Evolutionary conservation across 352 stramenopile genomes (phyloP).

Genomic region (Aphanomyces invadans): DNA sequence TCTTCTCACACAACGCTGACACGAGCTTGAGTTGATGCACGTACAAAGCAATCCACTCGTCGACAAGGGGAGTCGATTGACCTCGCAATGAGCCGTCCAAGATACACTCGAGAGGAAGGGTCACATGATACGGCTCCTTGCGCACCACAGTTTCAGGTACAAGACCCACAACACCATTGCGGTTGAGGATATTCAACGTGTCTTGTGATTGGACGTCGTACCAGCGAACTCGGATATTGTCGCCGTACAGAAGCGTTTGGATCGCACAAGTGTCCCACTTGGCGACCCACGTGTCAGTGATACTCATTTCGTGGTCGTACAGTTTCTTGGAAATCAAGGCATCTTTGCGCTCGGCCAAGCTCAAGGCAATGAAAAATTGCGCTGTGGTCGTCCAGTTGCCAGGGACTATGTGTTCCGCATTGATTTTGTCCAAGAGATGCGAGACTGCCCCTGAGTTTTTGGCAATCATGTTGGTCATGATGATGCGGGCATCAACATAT

Average conservation of each 20-base stretch:
- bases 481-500: slow-evolving; percentile 18
- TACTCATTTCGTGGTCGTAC: slow-evolving; percentile 20
- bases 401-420: background rate
- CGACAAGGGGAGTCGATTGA: background rate
- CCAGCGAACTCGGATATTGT: background rate
- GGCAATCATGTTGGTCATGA: slow-evolving; percentile 20
- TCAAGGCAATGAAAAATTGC: slow-evolving; percentile 21
- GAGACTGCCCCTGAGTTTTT: slow-evolving; percentile 18
- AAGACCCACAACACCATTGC: too few relatives aligned
- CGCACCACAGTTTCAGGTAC: too few relatives aligned
- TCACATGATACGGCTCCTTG: background rate
- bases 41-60: slow-evolving; percentile 15
- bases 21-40: slow-evolving; percentile 19
- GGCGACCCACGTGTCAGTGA: background rate
- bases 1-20: background rate
- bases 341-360: background rate
- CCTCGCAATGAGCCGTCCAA: background rate
- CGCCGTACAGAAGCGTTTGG: background rate
- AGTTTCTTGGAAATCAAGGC: slow-evolving; percentile 8
- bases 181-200: too few relatives aligned
- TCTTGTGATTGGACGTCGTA: too few relatives aligned
- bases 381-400: slow-evolving; percentile 7
- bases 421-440: slow-evolving; percentile 7
- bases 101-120: background rate
- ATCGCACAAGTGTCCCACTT: background rate